Evolutionary conservation across 2,329 filamentous ascomycete genomes (phyloP).

Genomic region (Pyrenophora teres): DNA sequence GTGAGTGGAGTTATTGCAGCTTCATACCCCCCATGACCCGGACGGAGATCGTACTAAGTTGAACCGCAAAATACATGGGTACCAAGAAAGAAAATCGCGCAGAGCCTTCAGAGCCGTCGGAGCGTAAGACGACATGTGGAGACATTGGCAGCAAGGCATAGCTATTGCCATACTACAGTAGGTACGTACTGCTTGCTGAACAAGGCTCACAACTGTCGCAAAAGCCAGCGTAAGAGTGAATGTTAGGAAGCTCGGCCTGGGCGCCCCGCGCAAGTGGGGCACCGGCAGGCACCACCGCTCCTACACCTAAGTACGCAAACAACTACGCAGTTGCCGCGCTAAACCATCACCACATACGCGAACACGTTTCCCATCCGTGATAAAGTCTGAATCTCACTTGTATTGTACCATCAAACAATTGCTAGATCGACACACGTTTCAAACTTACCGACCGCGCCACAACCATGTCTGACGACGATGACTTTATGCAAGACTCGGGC

Average conservation of each 20-base stretch:
- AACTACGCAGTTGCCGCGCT: conserved; percentile 9
- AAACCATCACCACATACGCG: conserved; percentile 1
- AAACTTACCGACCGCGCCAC: conserved; percentile 19
- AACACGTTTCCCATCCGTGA: neutral
- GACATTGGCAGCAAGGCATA: too few relatives aligned
- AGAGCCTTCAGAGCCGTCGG: too few relatives aligned
- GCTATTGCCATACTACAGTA: too few relatives aligned
- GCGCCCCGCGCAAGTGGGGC: conserved; percentile 15
- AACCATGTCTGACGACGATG: conserved; percentile 80
- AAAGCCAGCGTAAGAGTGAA: neutral
- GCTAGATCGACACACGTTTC: neutral
- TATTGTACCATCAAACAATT: neutral
- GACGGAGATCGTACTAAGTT: too few relatives aligned
- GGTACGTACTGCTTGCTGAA: neutral
- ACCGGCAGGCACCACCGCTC: conserved; percentile 24
- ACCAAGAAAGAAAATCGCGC: too few relatives aligned
- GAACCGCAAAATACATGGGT: too few relatives aligned
- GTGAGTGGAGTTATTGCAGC: too few relatives aligned
- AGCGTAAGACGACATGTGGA: too few relatives aligned
- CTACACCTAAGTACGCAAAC: conserved; percentile 15
- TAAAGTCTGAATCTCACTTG: neutral
- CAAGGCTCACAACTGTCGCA: neutral
- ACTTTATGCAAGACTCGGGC: conserved; percentile 92
- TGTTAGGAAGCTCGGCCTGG: conserved; percentile 7
- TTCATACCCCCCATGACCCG: too few relatives aligned